Evolutionary conservation across 345 rosid genomes (phyloP).

Genomic region (Hibiscus syriacus): DNA sequence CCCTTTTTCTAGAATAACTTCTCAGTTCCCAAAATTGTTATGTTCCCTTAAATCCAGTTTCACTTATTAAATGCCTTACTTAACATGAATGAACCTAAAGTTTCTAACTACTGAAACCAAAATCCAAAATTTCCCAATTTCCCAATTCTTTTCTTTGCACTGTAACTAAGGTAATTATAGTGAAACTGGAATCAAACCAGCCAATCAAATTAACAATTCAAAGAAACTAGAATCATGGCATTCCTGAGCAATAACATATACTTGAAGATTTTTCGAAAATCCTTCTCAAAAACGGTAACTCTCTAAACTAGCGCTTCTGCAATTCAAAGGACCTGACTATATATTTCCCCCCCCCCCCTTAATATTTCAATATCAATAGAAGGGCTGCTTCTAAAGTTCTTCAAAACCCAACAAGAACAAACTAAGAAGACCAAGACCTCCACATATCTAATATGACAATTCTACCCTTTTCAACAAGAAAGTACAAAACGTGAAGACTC

Average conservation of each 20-base stretch:
- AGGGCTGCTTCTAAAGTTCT: constrained; percentile 4
- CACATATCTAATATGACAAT: constrained; percentile 6
- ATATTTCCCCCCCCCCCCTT: not conserved
- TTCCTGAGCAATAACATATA: not conserved
- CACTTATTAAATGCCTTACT: not conserved
- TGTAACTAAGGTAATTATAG: constrained; percentile 1
- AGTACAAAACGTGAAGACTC: not conserved
- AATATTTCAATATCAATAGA: not conserved
- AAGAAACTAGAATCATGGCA: constrained; percentile 1
- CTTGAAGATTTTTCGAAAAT: not conserved
- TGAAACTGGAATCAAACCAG: not conserved
- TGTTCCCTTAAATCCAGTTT: not conserved
- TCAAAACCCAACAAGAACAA: not conserved
- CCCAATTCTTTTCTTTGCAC: constrained; percentile 11
- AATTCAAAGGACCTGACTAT: not conserved
- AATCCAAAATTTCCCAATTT: not conserved
- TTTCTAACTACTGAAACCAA: not conserved
- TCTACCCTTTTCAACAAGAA: no score
- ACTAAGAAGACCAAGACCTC: not conserved
- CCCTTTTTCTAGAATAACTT: not conserved
- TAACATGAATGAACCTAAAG: not conserved
- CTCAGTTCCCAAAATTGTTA: not conserved
- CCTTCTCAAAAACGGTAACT: not conserved
- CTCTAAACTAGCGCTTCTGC: constrained; percentile 2
- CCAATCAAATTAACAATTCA: constrained; percentile 4